Conservation (phyloP, 2,329 filamentous ascomycete species). For the Colletotrichum sidae region DNA sequence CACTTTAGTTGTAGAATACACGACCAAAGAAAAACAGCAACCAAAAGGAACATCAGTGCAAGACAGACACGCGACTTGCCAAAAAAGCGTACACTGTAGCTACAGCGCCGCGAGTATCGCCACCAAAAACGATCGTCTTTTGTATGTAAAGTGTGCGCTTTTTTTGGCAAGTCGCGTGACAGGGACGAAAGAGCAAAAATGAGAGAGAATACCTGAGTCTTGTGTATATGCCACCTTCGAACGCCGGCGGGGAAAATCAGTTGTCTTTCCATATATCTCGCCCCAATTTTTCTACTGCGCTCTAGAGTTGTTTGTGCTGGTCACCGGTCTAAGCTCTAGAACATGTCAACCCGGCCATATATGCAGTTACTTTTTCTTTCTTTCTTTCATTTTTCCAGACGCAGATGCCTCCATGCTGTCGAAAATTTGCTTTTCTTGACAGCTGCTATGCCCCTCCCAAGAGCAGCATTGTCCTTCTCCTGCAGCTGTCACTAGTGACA, state of each 20-base stretch:
- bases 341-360: slow-evolving; percentile 28
- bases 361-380: slow-evolving; percentile 27
- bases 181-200: slow-evolving; percentile 25
- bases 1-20: background rate
- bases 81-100: too few relatives aligned
- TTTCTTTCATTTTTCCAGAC: slow-evolving; percentile 2
- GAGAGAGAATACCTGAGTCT: slow-evolving; percentile 25
- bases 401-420: background rate
- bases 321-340: slow-evolving; percentile 30
- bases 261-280: slow-evolving; percentile 27
- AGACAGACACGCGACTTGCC: too few relatives aligned
- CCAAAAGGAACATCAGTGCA: slow-evolving; percentile 14
- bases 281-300: slow-evolving; percentile 19
- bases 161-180: too few relatives aligned
- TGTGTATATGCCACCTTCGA: slow-evolving; percentile 33
- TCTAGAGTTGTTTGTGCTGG: slow-evolving; percentile 16
- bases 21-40: background rate
- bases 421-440: too few relatives aligned
- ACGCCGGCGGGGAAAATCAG: slow-evolving; percentile 31
- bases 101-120: too few relatives aligned
- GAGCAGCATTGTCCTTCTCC: background rate
- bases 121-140: too few relatives aligned
- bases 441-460: background rate
- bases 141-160: too few relatives aligned
- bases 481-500: background rate